phyloP scores from a whole-genome alignment of 495 filamentous ascomycete genomes.

The Neurospora hispaniola region DNA sequence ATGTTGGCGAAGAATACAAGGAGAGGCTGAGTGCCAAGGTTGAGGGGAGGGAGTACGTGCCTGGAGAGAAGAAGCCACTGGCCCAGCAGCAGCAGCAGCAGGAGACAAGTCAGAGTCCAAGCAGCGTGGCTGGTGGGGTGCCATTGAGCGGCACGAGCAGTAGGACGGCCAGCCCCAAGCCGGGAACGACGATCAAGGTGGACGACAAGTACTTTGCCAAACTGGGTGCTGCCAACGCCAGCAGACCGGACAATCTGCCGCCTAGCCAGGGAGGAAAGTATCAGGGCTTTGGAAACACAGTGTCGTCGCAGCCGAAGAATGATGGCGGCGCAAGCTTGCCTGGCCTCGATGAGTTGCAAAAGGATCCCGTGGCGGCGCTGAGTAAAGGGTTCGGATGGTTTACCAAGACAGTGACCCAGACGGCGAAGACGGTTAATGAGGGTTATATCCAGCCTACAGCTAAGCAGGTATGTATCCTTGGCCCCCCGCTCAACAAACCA shows the following conservation, averaged over 20 bases:
- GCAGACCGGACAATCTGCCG: constrained; percentile 59
- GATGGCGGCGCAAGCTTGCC: constrained; percentile 39
- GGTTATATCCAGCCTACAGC: constrained; percentile 84
- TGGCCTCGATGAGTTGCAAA: constrained; percentile 72
- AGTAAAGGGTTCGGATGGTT: constrained; percentile 95
- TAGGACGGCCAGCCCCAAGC: constrained; percentile 54
- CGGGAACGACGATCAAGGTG: constrained; percentile 39
- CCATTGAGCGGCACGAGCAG: constrained; percentile 47
- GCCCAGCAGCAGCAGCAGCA: not conserved
- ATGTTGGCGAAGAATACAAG: constrained; percentile 91
- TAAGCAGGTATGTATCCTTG: constrained; percentile 53
- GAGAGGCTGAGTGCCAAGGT: constrained; percentile 78
- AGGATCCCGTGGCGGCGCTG: constrained; percentile 79
- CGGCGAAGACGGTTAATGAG: constrained; percentile 81
- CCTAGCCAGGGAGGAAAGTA: constrained; percentile 91
- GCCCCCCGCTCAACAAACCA: not conserved
- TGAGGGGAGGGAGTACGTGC: constrained; percentile 73
- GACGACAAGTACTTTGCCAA: constrained; percentile 86
- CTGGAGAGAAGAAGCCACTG: constrained; percentile 39
- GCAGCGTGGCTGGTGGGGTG: constrained; percentile 29
- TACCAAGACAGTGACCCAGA: constrained; percentile 69
- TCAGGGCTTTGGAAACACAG: constrained; percentile 73
- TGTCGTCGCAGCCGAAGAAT: constrained; percentile 32
- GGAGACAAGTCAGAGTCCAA: constrained; percentile 14
- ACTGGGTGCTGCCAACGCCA: constrained; percentile 69